Evolutionary conservation across 2,329 filamentous ascomycete species (phyloP).

Genomic region (Diaporthe aspalathi): DNA sequence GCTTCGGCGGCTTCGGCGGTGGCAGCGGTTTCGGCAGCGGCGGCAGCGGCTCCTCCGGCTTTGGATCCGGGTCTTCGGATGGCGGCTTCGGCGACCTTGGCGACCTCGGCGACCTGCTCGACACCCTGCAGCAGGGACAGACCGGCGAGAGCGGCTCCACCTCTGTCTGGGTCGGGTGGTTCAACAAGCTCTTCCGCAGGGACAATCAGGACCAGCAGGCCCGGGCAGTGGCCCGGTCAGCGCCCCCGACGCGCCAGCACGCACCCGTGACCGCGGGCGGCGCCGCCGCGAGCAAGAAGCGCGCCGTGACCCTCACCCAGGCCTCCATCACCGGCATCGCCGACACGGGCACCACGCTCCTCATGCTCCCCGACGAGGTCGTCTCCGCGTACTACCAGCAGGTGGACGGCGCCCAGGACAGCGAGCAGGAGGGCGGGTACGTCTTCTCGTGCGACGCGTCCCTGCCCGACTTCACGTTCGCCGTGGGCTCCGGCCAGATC

Average conservation of each 20-base stretch:
- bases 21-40: background rate
- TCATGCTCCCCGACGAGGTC: constrained; percentile 57
- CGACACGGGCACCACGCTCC: constrained; percentile 63
- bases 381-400: constrained; percentile 58
- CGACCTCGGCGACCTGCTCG: background rate
- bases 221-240: background rate
- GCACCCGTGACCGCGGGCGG: constrained; percentile 17
- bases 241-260: constrained; percentile 31
- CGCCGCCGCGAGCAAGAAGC: constrained; percentile 20
- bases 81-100: background rate
- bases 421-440: constrained; percentile 51
- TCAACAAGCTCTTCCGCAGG: constrained; percentile 12
- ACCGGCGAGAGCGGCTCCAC: background rate
- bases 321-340: constrained; percentile 52
- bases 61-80: background rate
- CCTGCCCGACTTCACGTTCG: constrained; percentile 57
- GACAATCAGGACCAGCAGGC: background rate
- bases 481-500: constrained; percentile 54
- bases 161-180: constrained; percentile 2
- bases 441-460: constrained; percentile 57
- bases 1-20: background rate
- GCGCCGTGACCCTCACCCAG: constrained; percentile 44
- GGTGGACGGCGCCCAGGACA: constrained; percentile 52
- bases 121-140: background rate
- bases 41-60: background rate